Percentiles rank a stretch among this genome's conserved stretches.
Conservation (phyloP, 768 basidiomycete genomes). For the Antrodiella citrinella region DNA sequence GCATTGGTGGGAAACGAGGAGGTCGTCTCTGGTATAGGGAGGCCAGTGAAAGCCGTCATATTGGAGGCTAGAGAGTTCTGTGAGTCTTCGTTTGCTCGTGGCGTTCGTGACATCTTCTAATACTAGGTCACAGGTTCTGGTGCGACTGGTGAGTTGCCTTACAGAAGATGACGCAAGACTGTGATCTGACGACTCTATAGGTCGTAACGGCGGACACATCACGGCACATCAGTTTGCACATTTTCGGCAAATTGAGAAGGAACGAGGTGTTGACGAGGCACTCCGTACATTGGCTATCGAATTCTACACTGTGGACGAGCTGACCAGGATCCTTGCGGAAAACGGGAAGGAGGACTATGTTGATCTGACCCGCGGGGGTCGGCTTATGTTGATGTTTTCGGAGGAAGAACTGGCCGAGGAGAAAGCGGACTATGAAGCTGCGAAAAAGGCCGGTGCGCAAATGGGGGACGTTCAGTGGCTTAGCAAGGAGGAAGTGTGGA, state of each 20-base stretch:
- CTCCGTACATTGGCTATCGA: constrained; percentile 48
- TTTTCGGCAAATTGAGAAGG: constrained; percentile 31
- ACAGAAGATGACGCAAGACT: too few species aligned
- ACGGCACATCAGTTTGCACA: constrained; percentile 39
- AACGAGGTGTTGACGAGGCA: constrained; percentile 49
- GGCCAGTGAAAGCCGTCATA: constrained; percentile 45
- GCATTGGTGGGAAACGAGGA: constrained; percentile 5
- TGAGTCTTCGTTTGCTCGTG: constrained; percentile 27
- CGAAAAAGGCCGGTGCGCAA: constrained; percentile 42
- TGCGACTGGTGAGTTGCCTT: constrained; percentile 64
- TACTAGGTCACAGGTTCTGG: constrained; percentile 45
- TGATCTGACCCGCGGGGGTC: constrained; percentile 55
- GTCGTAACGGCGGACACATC: constrained; percentile 75
- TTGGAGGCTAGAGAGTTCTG: constrained; percentile 86
- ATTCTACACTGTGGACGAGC: constrained; percentile 38
- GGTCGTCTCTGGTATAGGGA: constrained; percentile 2
- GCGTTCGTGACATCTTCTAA: background rate
- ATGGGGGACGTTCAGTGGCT: constrained; percentile 40
- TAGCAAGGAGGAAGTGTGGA: constrained; percentile 34
- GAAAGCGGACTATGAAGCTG: constrained; percentile 42
- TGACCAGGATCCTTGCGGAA: constrained; percentile 41
- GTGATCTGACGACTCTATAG: constrained; percentile 25
- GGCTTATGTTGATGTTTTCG: constrained; percentile 40
- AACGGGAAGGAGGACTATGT: constrained; percentile 39
- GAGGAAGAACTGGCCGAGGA: constrained; percentile 32